phyloP scores from a whole-genome alignment of 371 early-diverging fungal genomes.

The Chytridium lagenaria region DNA sequence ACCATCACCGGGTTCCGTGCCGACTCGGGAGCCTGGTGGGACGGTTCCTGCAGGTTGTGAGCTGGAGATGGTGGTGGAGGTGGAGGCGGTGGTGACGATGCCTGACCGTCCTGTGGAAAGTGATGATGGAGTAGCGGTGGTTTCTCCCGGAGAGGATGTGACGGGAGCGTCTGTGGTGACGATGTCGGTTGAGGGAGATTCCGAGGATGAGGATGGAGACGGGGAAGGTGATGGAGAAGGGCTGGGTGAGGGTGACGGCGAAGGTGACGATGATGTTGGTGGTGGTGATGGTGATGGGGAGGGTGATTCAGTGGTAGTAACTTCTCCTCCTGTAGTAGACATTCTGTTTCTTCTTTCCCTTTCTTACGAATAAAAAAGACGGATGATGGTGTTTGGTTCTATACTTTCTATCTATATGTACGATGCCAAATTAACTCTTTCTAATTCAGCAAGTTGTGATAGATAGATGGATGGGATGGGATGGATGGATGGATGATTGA shows the following conservation, averaged over 20 bases:
- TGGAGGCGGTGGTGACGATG: background rate
- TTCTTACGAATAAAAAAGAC: too few relatives aligned
- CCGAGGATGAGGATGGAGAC: background rate
- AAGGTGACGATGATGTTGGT: background rate
- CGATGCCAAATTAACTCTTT: too few relatives aligned
- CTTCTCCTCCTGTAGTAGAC: too few relatives aligned
- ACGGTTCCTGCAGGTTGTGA: background rate
- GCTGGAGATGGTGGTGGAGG: background rate
- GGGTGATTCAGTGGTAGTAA: too few relatives aligned
- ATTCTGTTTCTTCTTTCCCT: too few relatives aligned
- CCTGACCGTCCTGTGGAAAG: background rate
- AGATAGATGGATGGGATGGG: too few relatives aligned
- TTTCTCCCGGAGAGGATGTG: background rate
- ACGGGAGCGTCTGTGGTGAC: conserved; percentile 3
- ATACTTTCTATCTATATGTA: too few relatives aligned
- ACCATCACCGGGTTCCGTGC: background rate
- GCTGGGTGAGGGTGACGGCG: background rate
- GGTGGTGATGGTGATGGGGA: background rate
- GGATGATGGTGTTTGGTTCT: too few relatives aligned
- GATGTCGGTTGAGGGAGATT: conserved; percentile 4
- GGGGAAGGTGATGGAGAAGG: background rate
- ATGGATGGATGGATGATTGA: too few relatives aligned
- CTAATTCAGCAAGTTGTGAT: too few relatives aligned
- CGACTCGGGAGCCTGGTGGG: too few relatives aligned
- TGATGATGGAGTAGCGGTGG: background rate